Percentiles rank a stretch among this genome's conserved stretches.
phyloP scores from a whole-genome alignment of 2,329 filamentous ascomycete genomes.

The Neocucurbitaria cava region DNA sequence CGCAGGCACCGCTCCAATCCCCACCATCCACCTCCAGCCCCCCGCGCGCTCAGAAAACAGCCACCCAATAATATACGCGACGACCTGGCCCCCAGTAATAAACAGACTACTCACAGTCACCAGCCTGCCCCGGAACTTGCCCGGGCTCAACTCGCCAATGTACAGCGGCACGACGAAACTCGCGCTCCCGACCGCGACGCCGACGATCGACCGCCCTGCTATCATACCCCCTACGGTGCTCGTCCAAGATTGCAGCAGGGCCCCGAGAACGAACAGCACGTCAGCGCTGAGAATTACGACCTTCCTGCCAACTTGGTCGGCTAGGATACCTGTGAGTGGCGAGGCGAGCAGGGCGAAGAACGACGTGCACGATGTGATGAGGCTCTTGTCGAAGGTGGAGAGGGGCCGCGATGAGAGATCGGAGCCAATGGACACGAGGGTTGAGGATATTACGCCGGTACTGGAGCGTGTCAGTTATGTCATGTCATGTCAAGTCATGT shows the following conservation, averaged over 20 bases:
- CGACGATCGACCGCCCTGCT: slow-evolving; percentile 71
- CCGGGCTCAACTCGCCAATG: slow-evolving; percentile 84
- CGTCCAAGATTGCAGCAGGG: slow-evolving; percentile 68
- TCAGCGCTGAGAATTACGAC: slow-evolving; percentile 73
- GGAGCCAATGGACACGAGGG: slow-evolving; percentile 62
- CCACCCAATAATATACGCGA: slow-evolving; percentile 88
- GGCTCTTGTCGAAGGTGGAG: slow-evolving; percentile 63
- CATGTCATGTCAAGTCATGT: neutral
- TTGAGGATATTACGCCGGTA: slow-evolving; percentile 68
- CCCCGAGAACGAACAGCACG: slow-evolving; percentile 71
- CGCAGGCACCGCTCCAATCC: slow-evolving; percentile 80
- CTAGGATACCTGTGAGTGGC: slow-evolving; percentile 61
- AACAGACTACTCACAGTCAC: slow-evolving; percentile 84
- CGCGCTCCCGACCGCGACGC: slow-evolving; percentile 75
- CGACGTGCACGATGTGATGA: slow-evolving; percentile 65
- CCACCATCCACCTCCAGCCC: slow-evolving; percentile 93
- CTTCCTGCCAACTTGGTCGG: slow-evolving; percentile 83
- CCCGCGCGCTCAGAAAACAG: slow-evolving; percentile 61
- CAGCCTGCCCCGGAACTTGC: slow-evolving; percentile 75
- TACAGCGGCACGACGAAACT: slow-evolving; percentile 81
- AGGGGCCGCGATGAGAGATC: slow-evolving; percentile 59
- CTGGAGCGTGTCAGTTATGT: slow-evolving; percentile 31
- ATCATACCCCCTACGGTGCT: slow-evolving; percentile 70
- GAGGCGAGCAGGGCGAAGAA: slow-evolving; percentile 64
- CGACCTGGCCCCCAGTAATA: slow-evolving; percentile 85